Evolutionary conservation across 179 eudicot genomes (phyloP).

Genomic region (Camellia oleifera): DNA sequence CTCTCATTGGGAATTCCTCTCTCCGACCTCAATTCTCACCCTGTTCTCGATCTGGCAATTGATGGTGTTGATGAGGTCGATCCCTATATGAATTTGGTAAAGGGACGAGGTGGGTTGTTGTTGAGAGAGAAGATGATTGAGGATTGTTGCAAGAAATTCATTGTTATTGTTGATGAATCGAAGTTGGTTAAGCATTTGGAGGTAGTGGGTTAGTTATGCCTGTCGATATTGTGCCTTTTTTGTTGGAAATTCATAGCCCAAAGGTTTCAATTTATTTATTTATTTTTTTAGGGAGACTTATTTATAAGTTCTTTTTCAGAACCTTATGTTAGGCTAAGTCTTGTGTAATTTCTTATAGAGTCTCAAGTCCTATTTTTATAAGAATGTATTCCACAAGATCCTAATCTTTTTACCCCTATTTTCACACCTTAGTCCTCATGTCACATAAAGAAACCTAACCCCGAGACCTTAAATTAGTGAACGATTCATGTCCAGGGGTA

Average conservation of each 20-base stretch:
- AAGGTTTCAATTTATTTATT: slow-evolving; percentile 21
- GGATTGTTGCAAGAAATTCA: slow-evolving; percentile 48
- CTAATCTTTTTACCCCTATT: no score
- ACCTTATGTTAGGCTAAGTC: no score
- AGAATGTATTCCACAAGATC: no score
- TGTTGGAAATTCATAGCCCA: slow-evolving; percentile 51
- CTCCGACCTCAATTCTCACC: slow-evolving; percentile 68
- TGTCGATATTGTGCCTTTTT: slow-evolving; percentile 57
- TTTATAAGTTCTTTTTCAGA: no score
- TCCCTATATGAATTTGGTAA: slow-evolving; percentile 55
- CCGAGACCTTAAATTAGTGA: no score
- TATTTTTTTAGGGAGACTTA: no score
- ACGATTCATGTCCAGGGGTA: no score
- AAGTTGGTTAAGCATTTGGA: slow-evolving; percentile 48
- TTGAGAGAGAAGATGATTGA: slow-evolving; percentile 69
- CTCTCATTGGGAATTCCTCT: slow-evolving; percentile 65
- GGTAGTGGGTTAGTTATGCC: slow-evolving; percentile 66
- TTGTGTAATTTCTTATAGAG: no score
- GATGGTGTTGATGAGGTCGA: slow-evolving; percentile 78
- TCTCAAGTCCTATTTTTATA: no score
- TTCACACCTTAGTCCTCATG: no score
- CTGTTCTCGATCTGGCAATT: slow-evolving; percentile 55
- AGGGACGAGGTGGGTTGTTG: slow-evolving; percentile 59
- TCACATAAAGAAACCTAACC: no score
- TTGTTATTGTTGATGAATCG: slow-evolving; percentile 66